These are phyloP conservation scores for Cyclocybe aegerita DNA, from an alignment of 768 basidiomycete genomes.

Conservation along the genomic window DNA sequence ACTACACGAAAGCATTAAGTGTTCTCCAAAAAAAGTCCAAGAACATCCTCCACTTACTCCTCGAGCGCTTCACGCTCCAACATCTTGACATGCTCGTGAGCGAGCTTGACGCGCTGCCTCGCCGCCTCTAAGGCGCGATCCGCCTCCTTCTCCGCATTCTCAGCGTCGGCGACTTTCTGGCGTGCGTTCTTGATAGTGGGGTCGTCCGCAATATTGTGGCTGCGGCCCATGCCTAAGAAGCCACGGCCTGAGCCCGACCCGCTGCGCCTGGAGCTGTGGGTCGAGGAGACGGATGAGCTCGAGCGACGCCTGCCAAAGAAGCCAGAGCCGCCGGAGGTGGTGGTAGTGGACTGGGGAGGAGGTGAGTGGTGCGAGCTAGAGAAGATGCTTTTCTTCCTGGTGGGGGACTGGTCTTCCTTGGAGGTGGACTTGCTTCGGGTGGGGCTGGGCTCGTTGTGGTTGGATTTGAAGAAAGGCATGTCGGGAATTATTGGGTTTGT, in stretches of 20 bases:
- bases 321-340: slow-evolving; percentile 10
- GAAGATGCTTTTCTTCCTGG: slow-evolving; percentile 26
- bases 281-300: slow-evolving; percentile 9
- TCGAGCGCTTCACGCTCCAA: slow-evolving; percentile 52
- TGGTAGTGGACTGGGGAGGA: slow-evolving; percentile 15
- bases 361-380: slow-evolving; percentile 21
- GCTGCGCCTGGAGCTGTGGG: slow-evolving; percentile 5
- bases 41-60: slow-evolving; percentile 41
- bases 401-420: slow-evolving; percentile 14
- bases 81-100: slow-evolving; percentile 44
- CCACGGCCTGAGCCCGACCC: slow-evolving; percentile 15
- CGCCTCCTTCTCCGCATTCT: slow-evolving; percentile 49
- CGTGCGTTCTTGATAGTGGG: slow-evolving; percentile 48
- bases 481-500: background rate
- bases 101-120: slow-evolving; percentile 43
- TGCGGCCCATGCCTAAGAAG: slow-evolving; percentile 25
- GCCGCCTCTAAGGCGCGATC: slow-evolving; percentile 50
- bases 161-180: slow-evolving; percentile 49
- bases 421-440: slow-evolving; percentile 5
- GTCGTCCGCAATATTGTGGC: slow-evolving; percentile 30
- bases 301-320: slow-evolving; percentile 24
- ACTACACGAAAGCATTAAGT: slow-evolving; percentile 22
- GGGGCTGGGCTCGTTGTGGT: slow-evolving; percentile 2
- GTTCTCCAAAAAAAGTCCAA: background rate
- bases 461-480: slow-evolving; percentile 28